Evolutionary conservation across 1,284 basidiomycete species (phyloP).

Genomic region (Amylostereum chailletii): DNA sequence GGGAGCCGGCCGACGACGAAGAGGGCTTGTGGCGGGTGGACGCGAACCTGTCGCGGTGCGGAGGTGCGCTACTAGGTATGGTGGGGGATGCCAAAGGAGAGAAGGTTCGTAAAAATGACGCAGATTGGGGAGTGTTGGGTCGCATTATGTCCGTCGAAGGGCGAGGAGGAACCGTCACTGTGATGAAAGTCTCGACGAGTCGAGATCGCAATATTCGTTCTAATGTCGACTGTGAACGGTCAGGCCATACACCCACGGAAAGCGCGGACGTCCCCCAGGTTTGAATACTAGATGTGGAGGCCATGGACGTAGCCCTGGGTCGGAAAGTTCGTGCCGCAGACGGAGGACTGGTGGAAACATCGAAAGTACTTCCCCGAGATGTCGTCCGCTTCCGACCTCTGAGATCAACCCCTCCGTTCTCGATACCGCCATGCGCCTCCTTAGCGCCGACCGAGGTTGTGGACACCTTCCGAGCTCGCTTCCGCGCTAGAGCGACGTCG

Average conservation of each 20-base stretch:
- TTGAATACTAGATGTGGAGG: slow-evolving; percentile 32
- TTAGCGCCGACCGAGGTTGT: slow-evolving; percentile 35
- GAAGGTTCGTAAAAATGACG: no score
- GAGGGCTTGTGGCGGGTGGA: no score
- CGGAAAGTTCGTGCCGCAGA: no score
- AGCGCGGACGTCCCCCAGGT: slow-evolving; percentile 3
- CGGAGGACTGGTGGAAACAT: background rate
- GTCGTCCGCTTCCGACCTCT: slow-evolving; percentile 11
- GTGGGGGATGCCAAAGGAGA: no score
- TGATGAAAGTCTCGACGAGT: slow-evolving; percentile 72
- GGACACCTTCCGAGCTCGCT: slow-evolving; percentile 54
- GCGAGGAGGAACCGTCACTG: slow-evolving; percentile 34
- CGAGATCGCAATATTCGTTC: slow-evolving; percentile 66
- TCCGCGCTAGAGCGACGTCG: slow-evolving; percentile 49
- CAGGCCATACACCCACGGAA: slow-evolving; percentile 4
- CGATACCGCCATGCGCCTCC: no score
- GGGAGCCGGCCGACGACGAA: no score
- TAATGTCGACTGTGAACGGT: slow-evolving; percentile 48
- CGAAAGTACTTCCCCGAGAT: slow-evolving; percentile 9
- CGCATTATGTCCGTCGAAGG: background rate
- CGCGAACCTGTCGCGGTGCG: no score
- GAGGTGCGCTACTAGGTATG: no score
- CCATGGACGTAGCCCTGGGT: slow-evolving; percentile 30
- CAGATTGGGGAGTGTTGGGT: background rate
- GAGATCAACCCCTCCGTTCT: background rate